Evolutionary conservation across 495 filamentous ascomycete species (phyloP), one percentile per base, ranked within the genome.

Genomic region (Halenospora varia): DNA sequence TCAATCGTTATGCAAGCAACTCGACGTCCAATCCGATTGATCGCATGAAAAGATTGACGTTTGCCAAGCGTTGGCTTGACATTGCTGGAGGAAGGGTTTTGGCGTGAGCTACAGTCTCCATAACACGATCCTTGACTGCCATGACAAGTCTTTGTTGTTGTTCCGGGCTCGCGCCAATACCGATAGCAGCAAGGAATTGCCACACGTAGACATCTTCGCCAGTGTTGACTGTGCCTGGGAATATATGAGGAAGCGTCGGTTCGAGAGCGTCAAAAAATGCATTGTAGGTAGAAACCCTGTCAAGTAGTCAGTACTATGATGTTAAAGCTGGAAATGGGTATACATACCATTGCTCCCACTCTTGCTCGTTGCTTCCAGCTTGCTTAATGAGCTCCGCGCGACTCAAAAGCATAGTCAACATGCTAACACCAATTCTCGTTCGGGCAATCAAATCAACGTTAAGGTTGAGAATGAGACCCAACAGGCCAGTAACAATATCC

Each of bases 11-110:
- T 68, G 88, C 87, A 61, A 98, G 84, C 57, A 97, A 76, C 64
- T 96, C 94, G 29, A 98, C 94, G 76, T 97, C 95, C 63, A 98
- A 78, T 3, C 94, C 95, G 70, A 98, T 97, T 51, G 93, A 94
- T 60, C 90, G 84, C 93, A 98, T 97, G 70, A 98, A 98, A 25
- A 98, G 75, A 71, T 98, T 97, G 62, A 98, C 95, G 67, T 96
- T 93, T 56, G 86, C 86, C 47, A 95, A 77, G 54, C 92, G 85
- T 67, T 87, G 81, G 63, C 81, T 84, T 17, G 86, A 82, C 82
- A 96, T 86, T 42, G 94, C 90, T 17, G 84, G 77, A 11, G 95
- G 94, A 13, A 97, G 82, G 2, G 88, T 90, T 76, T 94, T 96
- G 66, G 88, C 86, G 26, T 95, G 83, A 39, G 77, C 73, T 8